Evolutionary conservation across 352 stramenopile species (phyloP).

Genomic region (Globisporangium echinulatum): DNA sequence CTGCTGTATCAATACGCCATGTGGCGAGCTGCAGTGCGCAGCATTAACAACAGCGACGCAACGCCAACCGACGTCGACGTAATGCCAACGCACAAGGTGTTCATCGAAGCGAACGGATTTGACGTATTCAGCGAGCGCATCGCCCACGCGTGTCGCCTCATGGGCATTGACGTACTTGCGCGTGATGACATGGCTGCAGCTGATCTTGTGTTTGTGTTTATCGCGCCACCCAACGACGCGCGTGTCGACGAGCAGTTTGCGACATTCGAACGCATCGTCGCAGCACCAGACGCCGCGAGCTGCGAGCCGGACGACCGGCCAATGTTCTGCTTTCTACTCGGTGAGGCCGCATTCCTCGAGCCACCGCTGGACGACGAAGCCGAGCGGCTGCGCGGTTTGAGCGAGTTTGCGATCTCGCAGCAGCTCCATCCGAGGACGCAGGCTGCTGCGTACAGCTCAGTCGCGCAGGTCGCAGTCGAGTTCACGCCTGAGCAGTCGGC

Average conservation of each 20-base stretch:
- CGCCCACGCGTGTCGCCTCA: constrained; percentile 29
- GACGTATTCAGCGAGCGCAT: constrained; percentile 34
- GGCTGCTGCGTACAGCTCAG: constrained; percentile 33
- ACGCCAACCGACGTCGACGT: too few species aligned
- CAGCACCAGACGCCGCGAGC: constrained; percentile 18
- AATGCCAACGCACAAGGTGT: constrained; percentile 17
- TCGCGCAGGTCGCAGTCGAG: constrained; percentile 71
- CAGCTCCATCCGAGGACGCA: constrained; percentile 45
- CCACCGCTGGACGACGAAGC: constrained; percentile 37
- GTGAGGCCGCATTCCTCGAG: constrained; percentile 61
- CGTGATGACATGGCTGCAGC: constrained; percentile 10
- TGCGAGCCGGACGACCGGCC: constrained; percentile 25
- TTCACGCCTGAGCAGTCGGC: constrained; percentile 32
- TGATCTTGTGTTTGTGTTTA: constrained; percentile 60
- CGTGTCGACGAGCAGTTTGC: constrained; percentile 32
- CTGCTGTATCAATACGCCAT: constrained; percentile 64
- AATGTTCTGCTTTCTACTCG: constrained; percentile 61
- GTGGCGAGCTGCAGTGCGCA: constrained; percentile 24
- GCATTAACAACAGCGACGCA: not conserved
- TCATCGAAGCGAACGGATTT: constrained; percentile 53
- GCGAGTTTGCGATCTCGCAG: constrained; percentile 76
- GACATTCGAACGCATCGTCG: constrained; percentile 30
- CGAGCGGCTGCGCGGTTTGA: constrained; percentile 54
- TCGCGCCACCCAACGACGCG: constrained; percentile 44
- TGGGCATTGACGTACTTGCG: constrained; percentile 37